Conservation (phyloP, 1,139 yeast species). For the Dujonia santamariae region DNA sequence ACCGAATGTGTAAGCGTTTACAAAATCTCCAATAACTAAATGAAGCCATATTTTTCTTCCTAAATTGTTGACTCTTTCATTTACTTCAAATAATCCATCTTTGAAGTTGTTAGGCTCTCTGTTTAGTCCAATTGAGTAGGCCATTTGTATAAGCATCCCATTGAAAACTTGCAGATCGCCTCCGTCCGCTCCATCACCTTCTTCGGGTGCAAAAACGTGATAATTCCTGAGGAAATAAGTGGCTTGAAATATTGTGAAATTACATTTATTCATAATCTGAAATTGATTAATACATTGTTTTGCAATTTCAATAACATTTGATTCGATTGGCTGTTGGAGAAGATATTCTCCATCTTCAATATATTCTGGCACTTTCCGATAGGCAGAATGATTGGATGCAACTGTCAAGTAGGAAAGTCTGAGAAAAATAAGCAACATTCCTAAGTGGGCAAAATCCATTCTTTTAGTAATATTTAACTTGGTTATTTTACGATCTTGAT, state of each 20-base stretch:
- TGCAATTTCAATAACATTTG: slow-evolving; percentile 26
- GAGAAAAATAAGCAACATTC: slow-evolving; percentile 17
- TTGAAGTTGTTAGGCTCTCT: slow-evolving; percentile 44
- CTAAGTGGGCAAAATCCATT: slow-evolving; percentile 17
- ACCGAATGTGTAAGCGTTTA: slow-evolving; percentile 37
- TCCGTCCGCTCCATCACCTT: slow-evolving; percentile 21
- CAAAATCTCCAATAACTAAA: slow-evolving; percentile 32
- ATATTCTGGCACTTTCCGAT: slow-evolving; percentile 4
- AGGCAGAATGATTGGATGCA: slow-evolving; percentile 17
- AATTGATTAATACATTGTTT: slow-evolving; percentile 25
- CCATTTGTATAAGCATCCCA: slow-evolving; percentile 47
- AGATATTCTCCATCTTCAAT: slow-evolving; percentile 13
- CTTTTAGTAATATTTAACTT: slow-evolving; percentile 14
- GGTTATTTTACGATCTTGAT: slow-evolving; percentile 13
- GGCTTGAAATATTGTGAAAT: slow-evolving; percentile 42
- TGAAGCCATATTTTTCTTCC: slow-evolving; percentile 55
- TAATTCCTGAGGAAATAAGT: slow-evolving; percentile 24
- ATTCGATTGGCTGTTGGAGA: slow-evolving; percentile 26
- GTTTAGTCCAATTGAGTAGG: slow-evolving; percentile 49
- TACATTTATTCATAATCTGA: slow-evolving; percentile 34
- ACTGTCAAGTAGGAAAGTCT: slow-evolving; percentile 23
- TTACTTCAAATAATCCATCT: slow-evolving; percentile 16
- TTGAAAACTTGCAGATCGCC: slow-evolving; percentile 38
- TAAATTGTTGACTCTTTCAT: slow-evolving; percentile 29
- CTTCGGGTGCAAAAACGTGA: slow-evolving; percentile 28